A percentile compares a stretch with the other conserved stretches of the same genome.
Conservation (phyloP, 1,139 yeast species). For the Suhomyces bribrorum region DNA sequence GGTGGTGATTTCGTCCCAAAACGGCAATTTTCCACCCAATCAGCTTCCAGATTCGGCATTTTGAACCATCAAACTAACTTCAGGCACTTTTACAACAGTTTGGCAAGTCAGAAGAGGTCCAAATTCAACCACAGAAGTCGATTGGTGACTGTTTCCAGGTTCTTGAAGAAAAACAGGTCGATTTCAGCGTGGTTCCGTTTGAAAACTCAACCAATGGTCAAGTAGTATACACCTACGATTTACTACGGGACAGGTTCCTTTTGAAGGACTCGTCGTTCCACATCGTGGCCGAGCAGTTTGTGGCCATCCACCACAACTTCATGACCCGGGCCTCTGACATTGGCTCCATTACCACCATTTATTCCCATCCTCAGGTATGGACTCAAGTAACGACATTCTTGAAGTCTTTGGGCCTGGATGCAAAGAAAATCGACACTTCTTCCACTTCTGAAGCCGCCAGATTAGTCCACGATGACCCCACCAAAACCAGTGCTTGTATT, state of each 20-base stretch:
- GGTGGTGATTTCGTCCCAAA: too few species aligned
- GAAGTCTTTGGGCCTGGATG: slow-evolving; percentile 29
- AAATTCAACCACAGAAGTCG: slow-evolving; percentile 45
- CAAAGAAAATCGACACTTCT: slow-evolving; percentile 61
- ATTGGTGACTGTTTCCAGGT: slow-evolving; percentile 67
- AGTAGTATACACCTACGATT: slow-evolving; percentile 81
- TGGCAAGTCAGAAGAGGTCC: slow-evolving; percentile 31
- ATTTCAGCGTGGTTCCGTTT: slow-evolving; percentile 83
- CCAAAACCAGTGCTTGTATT: slow-evolving; percentile 47
- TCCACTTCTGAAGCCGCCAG: slow-evolving; percentile 89
- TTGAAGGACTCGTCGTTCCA: slow-evolving; percentile 29
- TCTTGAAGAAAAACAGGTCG: slow-evolving; percentile 49
- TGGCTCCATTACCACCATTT: slow-evolving; percentile 53
- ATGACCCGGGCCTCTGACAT: slow-evolving; percentile 51
- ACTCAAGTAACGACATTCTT: slow-evolving; percentile 75
- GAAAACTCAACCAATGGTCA: slow-evolving; percentile 96
- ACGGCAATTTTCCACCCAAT: too few species aligned
- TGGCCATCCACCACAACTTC: slow-evolving; percentile 77
- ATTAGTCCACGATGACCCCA: slow-evolving; percentile 45
- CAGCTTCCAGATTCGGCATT: slow-evolving; percentile 8
- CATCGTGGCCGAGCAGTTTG: slow-evolving; percentile 78
- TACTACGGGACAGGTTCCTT: slow-evolving; percentile 66
- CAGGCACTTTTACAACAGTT: slow-evolving; percentile 82
- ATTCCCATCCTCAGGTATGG: slow-evolving; percentile 98
- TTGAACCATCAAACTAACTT: too few species aligned